Evolutionary conservation across 2,329 filamentous ascomycete species (phyloP).

Genomic region (Penicillium capsulatum): DNA sequence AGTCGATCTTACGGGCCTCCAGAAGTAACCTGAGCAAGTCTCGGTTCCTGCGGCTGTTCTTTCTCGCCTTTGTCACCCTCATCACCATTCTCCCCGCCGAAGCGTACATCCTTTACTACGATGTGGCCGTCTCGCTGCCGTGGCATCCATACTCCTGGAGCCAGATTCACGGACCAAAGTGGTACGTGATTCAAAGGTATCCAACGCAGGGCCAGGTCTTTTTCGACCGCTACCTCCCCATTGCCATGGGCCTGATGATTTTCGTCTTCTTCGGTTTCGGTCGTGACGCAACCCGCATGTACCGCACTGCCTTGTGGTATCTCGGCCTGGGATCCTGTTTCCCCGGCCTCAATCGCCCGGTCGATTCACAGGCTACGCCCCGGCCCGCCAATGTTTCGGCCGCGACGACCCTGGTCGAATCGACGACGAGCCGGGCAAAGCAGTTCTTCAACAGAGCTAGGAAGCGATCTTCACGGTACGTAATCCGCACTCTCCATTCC

Average conservation of each 20-base stretch:
- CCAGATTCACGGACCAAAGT: constrained; percentile 49
- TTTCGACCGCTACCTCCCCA: constrained; percentile 57
- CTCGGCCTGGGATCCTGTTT: constrained; percentile 41
- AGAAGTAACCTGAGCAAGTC: constrained; percentile 53
- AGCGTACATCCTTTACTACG: constrained; percentile 48
- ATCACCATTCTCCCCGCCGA: constrained; percentile 53
- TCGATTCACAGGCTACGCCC: constrained; percentile 12
- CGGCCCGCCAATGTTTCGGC: constrained; percentile 5
- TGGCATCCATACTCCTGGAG: constrained; percentile 52
- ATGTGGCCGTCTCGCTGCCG: constrained; percentile 34
- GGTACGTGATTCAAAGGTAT: constrained; percentile 48
- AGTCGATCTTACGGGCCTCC: constrained; percentile 50
- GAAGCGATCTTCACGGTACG: constrained; percentile 17
- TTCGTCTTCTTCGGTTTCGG: constrained; percentile 65
- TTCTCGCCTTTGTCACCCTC: constrained; percentile 52
- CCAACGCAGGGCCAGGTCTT: constrained; percentile 44
- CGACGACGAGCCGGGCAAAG: constrained; percentile 26
- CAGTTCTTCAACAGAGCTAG: constrained; percentile 24
- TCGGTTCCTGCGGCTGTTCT: constrained; percentile 55
- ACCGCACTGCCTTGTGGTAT: constrained; percentile 44
- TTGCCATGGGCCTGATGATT: constrained; percentile 51
- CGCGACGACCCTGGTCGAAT: constrained; percentile 16
- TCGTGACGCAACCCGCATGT: constrained; percentile 55
- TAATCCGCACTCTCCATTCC: not conserved
- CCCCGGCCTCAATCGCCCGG: constrained; percentile 19